Base-by-base conservation (phyloP, 2,329 filamentous ascomycete species). In the Bisporella sp. region DNA sequence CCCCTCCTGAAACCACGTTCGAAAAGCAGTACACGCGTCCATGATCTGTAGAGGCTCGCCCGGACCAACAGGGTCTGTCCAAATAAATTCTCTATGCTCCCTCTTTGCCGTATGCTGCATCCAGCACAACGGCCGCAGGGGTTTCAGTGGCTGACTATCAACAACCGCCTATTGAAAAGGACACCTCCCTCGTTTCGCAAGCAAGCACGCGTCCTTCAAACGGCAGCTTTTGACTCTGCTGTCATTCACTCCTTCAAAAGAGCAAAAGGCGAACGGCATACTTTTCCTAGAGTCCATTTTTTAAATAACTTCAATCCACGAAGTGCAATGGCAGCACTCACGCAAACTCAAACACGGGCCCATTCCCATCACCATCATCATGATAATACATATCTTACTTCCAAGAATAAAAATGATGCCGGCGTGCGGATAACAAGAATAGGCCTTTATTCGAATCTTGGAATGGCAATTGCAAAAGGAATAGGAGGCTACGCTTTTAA, bases 381-480 rank as follows among this genome's bases (percentile, higher is more conserved):
- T 68, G 89, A 96, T 69, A 93, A 89, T 70, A 79, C 82, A 41
- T 93, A 89, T 66, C 76, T 95, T 46, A 86, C 82, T 4, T 92
- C 87, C 5, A 77, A 76, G 56, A 89, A 95, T 71, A 93, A 89
- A 71, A 85, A 87, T 59, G 93, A 99, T 70, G 90, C 93, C 46
- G 89, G 89, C 58, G 95, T 96, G 61, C 85, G 90, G 62, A 96
- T 96, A 64, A 99, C 93, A 47, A 78, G 89, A 57, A 86, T 97
- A 61, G 89, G 89, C 30, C 77, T 95, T 43, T 87, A 85, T 64
- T 89, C 91, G 60, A 99, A 99, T 68, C 75, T 97, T 48, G 84
- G 84, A 64, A 97, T 99, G 91, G 93, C 92, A 46, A 75, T 97
- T 61, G 87, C 83, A 58, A 99, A 99, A 69, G 93, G 92, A 41